Evolutionary conservation across 2,329 filamentous ascomycete genomes (phyloP), one percentile per base, ranked within the genome.

Genomic region (Diaporthe eres): DNA sequence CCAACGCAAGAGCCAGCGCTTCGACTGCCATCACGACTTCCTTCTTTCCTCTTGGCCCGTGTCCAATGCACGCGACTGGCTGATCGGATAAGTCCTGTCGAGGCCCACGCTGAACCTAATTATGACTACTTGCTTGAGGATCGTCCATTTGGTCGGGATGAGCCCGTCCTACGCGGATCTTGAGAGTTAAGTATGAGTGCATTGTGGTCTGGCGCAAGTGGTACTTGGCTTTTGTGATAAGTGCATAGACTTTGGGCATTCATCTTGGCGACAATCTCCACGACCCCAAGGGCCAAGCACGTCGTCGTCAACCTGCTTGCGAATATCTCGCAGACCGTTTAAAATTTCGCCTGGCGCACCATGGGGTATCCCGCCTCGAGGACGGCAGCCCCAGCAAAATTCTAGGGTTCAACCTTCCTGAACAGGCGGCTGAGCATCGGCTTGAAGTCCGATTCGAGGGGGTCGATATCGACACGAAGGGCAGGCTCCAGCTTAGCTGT

Each of bases 231-330:
- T 17, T 19, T 37, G 1, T 13, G n/a, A 17, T 5, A 53, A n/a
- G 34, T 6, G 31, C 31, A 4, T n/a, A 19, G 28, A 19, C 47
- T 53, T 22, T 28, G 47, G 7, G 15, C 9, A 22, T 3, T 13
- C 49, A 42, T 25, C 17, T 22, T 34, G n/a, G 65, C n/a, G 13
- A 55, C 8, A 39, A 39, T 8, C 28, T 68, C 47, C 13, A 39
- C 6, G 31, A 12, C 47, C 22, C 12, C 13, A 22, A 31, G 49
- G 19, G 63, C 63, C 63, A 68, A 68, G 47, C 44, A 25, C 31
- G 22, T 68, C 47, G 63, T 51, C 63, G 44, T 68, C 63, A 39
- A 53, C 63, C 22, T 12, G 34, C 65, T 25, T 39, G 47, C 34
- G 7, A 70, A 53, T 39, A 68, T 39, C 63, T 13, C 15, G 47